A percentile compares a stretch with the other conserved stretches of the same genome.
These are phyloP conservation scores for Serendipita sp. DNA, from an alignment of 768 basidiomycete species.

Conservation along the genomic window DNA sequence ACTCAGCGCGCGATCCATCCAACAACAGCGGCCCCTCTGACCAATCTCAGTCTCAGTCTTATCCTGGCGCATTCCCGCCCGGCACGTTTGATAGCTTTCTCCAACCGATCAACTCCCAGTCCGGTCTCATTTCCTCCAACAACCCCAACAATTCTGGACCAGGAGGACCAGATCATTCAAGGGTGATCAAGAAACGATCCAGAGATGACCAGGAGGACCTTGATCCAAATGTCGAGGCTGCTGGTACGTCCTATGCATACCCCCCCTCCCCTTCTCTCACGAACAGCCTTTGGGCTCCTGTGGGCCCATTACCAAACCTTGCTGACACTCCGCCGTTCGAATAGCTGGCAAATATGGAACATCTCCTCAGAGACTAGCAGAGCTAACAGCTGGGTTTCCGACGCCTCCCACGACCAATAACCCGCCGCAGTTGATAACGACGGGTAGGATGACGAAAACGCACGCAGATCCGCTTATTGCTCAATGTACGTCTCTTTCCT, in stretches of 20 bases:
- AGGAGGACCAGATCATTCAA: background rate
- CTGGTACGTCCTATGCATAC: background rate
- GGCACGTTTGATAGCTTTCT: background rate
- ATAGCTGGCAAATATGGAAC: background rate
- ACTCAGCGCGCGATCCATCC: background rate
- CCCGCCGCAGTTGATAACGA: background rate
- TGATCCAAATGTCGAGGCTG: background rate
- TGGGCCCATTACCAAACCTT: too few relatives aligned
- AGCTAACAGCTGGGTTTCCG: background rate
- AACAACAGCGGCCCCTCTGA: background rate
- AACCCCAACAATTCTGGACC: background rate
- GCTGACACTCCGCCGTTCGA: background rate
- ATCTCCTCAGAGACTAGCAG: background rate
- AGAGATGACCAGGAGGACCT: background rate
- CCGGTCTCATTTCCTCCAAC: background rate
- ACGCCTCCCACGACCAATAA: background rate
- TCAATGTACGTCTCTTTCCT: background rate
- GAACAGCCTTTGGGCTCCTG: too few relatives aligned
- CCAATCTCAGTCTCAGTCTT: background rate
- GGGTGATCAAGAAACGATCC: background rate
- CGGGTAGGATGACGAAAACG: constrained; percentile 1
- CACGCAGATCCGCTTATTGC: constrained; percentile 4
- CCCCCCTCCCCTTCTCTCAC: background rate
- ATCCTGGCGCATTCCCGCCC: background rate
- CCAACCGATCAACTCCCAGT: background rate